Evolutionary conservation across 208 protist genomes (phyloP), one percentile per base, ranked within the genome.

Genomic region (Novymonas esmeraldas): DNA sequence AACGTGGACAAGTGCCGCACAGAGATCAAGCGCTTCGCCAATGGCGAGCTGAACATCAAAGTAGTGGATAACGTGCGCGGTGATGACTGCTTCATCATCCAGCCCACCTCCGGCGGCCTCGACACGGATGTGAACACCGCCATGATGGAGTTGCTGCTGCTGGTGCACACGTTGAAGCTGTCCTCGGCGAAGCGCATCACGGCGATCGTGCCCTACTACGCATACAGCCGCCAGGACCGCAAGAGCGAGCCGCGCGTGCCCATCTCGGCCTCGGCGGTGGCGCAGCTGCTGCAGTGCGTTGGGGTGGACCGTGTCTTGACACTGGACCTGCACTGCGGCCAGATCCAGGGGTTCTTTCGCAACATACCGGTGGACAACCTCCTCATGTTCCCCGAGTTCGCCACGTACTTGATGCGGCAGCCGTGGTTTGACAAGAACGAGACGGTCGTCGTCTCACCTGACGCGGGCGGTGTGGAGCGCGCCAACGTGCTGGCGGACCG

Each of bases 341-440:
- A 98, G 70, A 97, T 98, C 70, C 95, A 98, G 73, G 97, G 97
- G 14, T 98, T 98, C 65, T 98, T 98, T 68, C 89, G 89, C 58
- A 95, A 98, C 71, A 98, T 96, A 46, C 97, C 97, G 6, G 92
- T 98, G 1, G 97, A 98, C 73, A 98, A 98, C 65, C 65, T 98
- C 44, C 89, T 91, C 51, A 93, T 95, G 84, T 95, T 94, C 66
- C 87, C 90, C 22, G 87, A 95, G 79, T 95, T 94, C 51, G 87
- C 86, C 26, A 82, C 79, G 10, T 97, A 97, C 73, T 72, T 97
- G 56, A 73, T 73, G 79, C 83, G 85, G 14, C 89, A 95, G 81
- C 48, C 72, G 49, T 94, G 87, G 87, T 96, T 92, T 41, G 89
- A 93, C 57, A 71, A 78, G 65, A 77, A 90, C 51, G 64, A 76